These are phyloP conservation scores for Cryptococcus sp. DNA, from an alignment of 1,284 basidiomycete genomes.

Conservation along the genomic window DNA sequence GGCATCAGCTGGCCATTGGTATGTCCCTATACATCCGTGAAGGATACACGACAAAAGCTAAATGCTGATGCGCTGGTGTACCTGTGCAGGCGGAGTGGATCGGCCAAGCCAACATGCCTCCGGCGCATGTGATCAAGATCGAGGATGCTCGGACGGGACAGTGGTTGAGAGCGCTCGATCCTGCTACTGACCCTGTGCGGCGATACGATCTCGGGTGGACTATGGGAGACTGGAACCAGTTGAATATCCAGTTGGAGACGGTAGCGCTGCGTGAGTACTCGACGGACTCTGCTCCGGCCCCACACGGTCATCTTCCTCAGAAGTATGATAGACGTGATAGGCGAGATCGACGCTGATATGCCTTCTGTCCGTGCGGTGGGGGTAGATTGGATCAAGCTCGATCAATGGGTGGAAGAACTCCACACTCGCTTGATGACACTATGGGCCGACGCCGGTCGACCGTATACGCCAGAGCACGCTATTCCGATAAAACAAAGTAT, in stretches of 20 bases:
- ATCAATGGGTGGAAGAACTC: slow-evolving; percentile 50
- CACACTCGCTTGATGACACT: slow-evolving; percentile 36
- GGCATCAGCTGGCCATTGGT: slow-evolving; percentile 55
- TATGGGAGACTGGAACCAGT: slow-evolving; percentile 56
- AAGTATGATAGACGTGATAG: not conserved
- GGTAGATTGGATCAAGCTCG: slow-evolving; percentile 51
- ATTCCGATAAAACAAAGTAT: slow-evolving; percentile 38
- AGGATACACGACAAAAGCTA: not conserved
- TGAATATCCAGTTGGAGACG: slow-evolving; percentile 46
- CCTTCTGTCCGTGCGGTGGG: not conserved
- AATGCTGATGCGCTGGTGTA: too few relatives aligned
- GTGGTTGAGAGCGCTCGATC: slow-evolving; percentile 51
- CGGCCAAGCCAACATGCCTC: slow-evolving; percentile 49
- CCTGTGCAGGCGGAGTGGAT: slow-evolving; percentile 49
- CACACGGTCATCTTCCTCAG: not conserved
- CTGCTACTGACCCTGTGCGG: slow-evolving; percentile 47
- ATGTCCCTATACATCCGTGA: slow-evolving; percentile 12
- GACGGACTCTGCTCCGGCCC: slow-evolving; percentile 17
- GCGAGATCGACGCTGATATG: not conserved
- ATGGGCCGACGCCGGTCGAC: slow-evolving; percentile 43
- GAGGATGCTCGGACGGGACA: slow-evolving; percentile 55
- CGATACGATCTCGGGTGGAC: slow-evolving; percentile 54
- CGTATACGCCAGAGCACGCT: slow-evolving; percentile 44
- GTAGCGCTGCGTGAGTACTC: slow-evolving; percentile 51
- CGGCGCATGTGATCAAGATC: slow-evolving; percentile 50